Evolutionary conservation across 208 protist species (phyloP).

Genomic region (Trypanosoma conorhini): DNA sequence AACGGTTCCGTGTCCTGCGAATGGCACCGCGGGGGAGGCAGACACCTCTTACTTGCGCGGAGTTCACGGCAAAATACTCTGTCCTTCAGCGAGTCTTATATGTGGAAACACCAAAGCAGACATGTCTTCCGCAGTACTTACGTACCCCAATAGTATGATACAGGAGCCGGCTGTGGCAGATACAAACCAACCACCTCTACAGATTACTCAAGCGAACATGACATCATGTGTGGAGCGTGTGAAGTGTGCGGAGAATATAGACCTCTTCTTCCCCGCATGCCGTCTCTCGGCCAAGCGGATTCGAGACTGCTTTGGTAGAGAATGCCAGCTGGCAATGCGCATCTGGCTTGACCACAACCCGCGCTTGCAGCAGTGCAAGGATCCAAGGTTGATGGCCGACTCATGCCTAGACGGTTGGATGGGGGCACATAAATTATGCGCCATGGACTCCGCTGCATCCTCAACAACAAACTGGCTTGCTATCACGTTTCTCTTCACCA

Average conservation of each 20-base stretch:
- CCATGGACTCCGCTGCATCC: slow-evolving; percentile 17
- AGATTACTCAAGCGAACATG: slow-evolving; percentile 1
- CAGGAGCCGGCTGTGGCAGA: background rate
- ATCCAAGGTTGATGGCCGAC: slow-evolving; percentile 20
- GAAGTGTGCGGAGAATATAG: slow-evolving; percentile 16
- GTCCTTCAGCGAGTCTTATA: slow-evolving; percentile 3
- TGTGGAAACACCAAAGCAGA: slow-evolving; percentile 4
- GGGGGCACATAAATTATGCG: slow-evolving; percentile 34
- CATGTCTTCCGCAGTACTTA: slow-evolving; percentile 11
- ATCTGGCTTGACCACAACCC: slow-evolving; percentile 17
- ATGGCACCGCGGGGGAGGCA: slow-evolving; percentile 37
- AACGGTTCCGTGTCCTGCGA: slow-evolving; percentile 39
- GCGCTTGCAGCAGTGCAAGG: slow-evolving; percentile 13
- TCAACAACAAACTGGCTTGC: background rate
- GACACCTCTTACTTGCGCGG: slow-evolving; percentile 39
- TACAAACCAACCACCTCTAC: slow-evolving; percentile 1
- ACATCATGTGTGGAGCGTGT: slow-evolving; percentile 12
- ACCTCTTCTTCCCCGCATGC: slow-evolving; percentile 25
- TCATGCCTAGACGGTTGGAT: slow-evolving; percentile 45
- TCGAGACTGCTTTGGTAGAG: slow-evolving; percentile 36
- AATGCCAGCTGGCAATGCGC: slow-evolving; percentile 20
- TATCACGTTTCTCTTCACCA: too few relatives aligned
- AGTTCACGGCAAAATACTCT: slow-evolving; percentile 36
- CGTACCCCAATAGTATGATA: background rate
- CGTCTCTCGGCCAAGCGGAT: slow-evolving; percentile 20